Evolutionary conservation across 306 rosid species (phyloP), one percentile per base, ranked within the genome.

Genomic region (Purshia tridentata): DNA sequence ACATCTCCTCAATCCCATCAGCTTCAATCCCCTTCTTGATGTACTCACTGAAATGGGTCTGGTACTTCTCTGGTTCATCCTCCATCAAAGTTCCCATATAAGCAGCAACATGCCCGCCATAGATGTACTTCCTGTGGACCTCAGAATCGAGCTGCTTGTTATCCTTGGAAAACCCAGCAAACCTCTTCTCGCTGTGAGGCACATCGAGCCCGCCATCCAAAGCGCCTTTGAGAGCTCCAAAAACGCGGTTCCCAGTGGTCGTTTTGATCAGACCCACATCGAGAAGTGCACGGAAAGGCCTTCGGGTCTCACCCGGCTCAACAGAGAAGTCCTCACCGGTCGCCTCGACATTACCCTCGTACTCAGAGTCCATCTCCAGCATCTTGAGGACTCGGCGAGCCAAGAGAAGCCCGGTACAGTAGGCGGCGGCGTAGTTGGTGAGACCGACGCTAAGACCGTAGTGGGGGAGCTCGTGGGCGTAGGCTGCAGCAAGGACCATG

Each of bases 41-140:
- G 51, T 88, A 88, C 29, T 77, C 88, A n/a, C 89, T 87, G 50
- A 88, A 91, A 42, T 86, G 92, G 8, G 87, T 65, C 63, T 91
- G 93, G 42, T 80, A 91, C 67, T 91, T 91, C 79, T 90, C 93
- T 0, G 97, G 93, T 58, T 88, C 93, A 57, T 88, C 97, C 65
- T 87, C 94, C 0, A 4, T 39, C 85, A 86, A 67, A 0, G 80
- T 69, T 84, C 81, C 84, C 88, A 91, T 87, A 47, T 88, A 91
- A 4, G 81, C 70, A 63, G 94, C 80, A 49, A 88, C 82, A 52
- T 87, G 90, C 3, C 94, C 92, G 5, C 94, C 94, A 39, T 73
- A 91, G 60, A 91, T 81, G 56, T 91, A 87, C 58, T 85, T 91
- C 75, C 89, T 87, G 74, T 91, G 97, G 72, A 87, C 82, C 16